Evolutionary conservation across 2,329 filamentous ascomycete genomes (phyloP).

Genomic region (Ilyonectria robusta): DNA sequence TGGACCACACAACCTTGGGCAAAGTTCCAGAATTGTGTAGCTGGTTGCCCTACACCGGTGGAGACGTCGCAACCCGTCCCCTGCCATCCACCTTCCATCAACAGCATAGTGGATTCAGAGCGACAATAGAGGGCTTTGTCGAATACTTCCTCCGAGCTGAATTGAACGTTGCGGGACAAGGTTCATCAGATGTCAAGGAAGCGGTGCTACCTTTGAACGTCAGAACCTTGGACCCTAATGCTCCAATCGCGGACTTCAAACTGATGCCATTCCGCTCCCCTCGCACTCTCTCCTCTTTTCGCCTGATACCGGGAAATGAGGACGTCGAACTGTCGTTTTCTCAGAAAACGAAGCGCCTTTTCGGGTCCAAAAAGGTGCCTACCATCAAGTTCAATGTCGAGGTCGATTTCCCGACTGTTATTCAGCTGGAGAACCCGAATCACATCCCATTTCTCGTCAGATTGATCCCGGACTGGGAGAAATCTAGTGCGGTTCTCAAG

Average conservation of each 20-base stretch:
- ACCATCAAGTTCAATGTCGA: conserved; percentile 46
- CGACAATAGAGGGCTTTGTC: conserved; percentile 14
- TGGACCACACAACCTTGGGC: neutral
- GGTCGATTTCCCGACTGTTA: conserved; percentile 44
- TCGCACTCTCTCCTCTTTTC: conserved; percentile 36
- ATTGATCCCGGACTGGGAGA: conserved; percentile 26
- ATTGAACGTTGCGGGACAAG: conserved; percentile 31
- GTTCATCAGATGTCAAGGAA: neutral
- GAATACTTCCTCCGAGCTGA: conserved; percentile 55
- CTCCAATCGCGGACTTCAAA: conserved; percentile 39
- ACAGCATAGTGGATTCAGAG: neutral
- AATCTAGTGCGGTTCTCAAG: conserved; percentile 34
- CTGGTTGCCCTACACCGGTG: neutral
- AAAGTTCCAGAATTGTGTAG: neutral
- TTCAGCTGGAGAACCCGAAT: conserved; percentile 49
- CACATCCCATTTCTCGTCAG: conserved; percentile 42
- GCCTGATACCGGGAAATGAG: conserved; percentile 51
- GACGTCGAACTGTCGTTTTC: conserved; percentile 49
- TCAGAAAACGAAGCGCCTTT: conserved; percentile 51
- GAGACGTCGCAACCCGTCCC: neutral
- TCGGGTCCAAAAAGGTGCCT: conserved; percentile 53
- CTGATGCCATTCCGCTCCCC: neutral
- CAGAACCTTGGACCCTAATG: neutral
- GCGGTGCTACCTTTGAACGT: conserved; percentile 46
- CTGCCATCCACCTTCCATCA: conserved; percentile 26